Percentiles rank a stretch among this genome's conserved stretches.
phyloP scores from a whole-genome alignment of 345 rosid genomes.

The Moringa oleifera region DNA sequence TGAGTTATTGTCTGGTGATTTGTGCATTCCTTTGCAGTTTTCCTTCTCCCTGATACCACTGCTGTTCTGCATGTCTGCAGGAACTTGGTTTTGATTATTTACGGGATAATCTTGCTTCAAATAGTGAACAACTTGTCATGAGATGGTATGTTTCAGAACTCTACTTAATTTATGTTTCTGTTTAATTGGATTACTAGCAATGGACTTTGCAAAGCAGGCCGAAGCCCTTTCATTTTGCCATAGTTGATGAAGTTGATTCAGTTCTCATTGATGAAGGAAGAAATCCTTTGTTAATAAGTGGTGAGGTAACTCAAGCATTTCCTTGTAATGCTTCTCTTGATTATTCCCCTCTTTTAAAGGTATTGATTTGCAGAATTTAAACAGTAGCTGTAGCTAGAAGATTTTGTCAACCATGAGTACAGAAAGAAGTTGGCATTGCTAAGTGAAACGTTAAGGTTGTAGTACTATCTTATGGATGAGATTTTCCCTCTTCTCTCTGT shows the following conservation, averaged over 20 bases:
- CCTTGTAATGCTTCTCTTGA: slow-evolving; percentile 6
- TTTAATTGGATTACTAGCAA: slow-evolving; percentile 15
- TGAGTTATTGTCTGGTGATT: slow-evolving; percentile 8
- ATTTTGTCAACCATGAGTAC: not conserved
- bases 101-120: slow-evolving; percentile 88
- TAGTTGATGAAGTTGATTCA: slow-evolving; percentile 97
- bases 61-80: slow-evolving; percentile 34
- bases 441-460: slow-evolving; percentile 11
- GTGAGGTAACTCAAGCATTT: slow-evolving; percentile 58
- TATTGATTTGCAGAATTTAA: not conserved
- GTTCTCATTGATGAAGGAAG: slow-evolving; percentile 98
- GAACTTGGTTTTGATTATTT: slow-evolving; percentile 99
- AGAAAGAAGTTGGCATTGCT: not conserved
- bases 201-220: slow-evolving; percentile 53
- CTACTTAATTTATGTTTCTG: slow-evolving; percentile 11
- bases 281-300: slow-evolving; percentile 93
- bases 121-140: slow-evolving; percentile 83
- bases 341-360: not conserved
- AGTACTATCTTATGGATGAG: slow-evolving; percentile 14
- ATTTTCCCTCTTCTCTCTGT: slow-evolving; percentile 16
- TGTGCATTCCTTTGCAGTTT: not conserved
- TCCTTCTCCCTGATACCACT: slow-evolving; percentile 13
- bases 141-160: slow-evolving; percentile 58
- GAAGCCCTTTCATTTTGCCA: slow-evolving; percentile 90
- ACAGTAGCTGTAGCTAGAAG: not conserved